A percentile compares a stretch with the other conserved stretches of the same genome.
Evolutionary conservation across 2,329 filamentous ascomycete genomes (phyloP).

Genomic region (Neonectria punicea): DNA sequence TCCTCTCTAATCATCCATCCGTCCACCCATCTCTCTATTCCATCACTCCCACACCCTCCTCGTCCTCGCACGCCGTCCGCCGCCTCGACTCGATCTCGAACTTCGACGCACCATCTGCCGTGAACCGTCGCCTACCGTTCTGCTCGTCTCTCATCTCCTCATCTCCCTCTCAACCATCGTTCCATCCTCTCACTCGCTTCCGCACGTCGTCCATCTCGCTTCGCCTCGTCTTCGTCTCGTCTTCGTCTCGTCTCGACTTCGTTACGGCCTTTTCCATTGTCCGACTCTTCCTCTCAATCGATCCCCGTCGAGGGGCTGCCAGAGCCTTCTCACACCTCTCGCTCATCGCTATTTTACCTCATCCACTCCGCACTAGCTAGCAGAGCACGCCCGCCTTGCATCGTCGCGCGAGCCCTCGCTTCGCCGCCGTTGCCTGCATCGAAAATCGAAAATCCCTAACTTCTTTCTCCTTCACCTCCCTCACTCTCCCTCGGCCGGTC

Average conservation of each 20-base stretch:
- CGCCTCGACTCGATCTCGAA: conserved; percentile 6
- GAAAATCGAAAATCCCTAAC: conserved; percentile 31
- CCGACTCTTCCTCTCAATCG: conserved; percentile 23
- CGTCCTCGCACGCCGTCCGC: conserved; percentile 7
- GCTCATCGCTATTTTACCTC: conserved; percentile 16
- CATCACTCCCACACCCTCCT: conserved; percentile 17
- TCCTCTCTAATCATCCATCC: conserved; percentile 19
- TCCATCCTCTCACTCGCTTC: conserved; percentile 5
- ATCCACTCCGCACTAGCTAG: background rate
- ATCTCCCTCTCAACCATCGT: conserved; percentile 5
- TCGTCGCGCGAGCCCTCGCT: conserved; percentile 21
- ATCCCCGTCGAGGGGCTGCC: conserved; percentile 31
- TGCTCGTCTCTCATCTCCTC: conserved; percentile 8
- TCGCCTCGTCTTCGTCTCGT: conserved; percentile 15
- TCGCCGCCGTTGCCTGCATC: conserved; percentile 16
- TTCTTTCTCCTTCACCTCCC: conserved; percentile 23
- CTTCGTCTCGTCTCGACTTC: conserved; percentile 14
- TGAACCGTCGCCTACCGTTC: conserved; percentile 1
- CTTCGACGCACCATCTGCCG: conserved; percentile 7
- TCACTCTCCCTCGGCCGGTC: conserved; percentile 24
- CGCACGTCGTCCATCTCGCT: conserved; percentile 12
- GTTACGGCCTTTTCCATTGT: conserved; percentile 17
- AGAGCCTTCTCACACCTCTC: conserved; percentile 22
- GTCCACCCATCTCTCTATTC: conserved; percentile 6
- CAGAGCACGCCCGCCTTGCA: conserved; percentile 9